Base-by-base conservation (phyloP, 2,329 filamentous ascomycete species). In the Fusarium sulawesiense region DNA sequence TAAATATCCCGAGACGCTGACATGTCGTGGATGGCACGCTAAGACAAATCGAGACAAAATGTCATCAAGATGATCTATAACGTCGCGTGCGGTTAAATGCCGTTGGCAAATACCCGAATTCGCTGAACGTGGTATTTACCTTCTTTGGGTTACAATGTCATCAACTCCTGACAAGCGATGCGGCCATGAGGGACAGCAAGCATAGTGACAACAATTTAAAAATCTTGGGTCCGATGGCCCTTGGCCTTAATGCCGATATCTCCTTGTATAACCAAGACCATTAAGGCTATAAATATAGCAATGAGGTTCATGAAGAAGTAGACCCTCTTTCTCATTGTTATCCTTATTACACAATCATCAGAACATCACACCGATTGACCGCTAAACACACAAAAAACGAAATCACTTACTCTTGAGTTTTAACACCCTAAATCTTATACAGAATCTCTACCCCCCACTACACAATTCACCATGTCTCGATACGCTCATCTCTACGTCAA, bases 11-110 rank as follows among this genome's bases (percentile, higher is more conserved):
- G 18, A 29, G 45, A 14, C 23, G n/a, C 44, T 47, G 44, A 25
- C 44, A 20, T 23, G 13, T 29, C 25, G 4, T 12, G n/a, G 11
- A 29, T 20, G 16, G 18, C 11, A 11, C 56, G 56, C 59, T 61
- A 61, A 51, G 41, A 51, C 59, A 3, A 30, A 61, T 60, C 12
- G 14, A 16, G 59, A 20, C 14, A 61, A 61, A 61, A 61, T 11
- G 59, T 61, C 55, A 61, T 51, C 45, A 47, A 20, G 21, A 21
- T 20, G 29, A 23, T 25, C 40, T 23, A 41, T 23, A 6, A 11
- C 13, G 18, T 29, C 45, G 18, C 18, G 16, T 18, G 18, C 25
- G 18, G 6, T 8, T 27, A 29, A n/a, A n/a, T 12, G 16, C 25
- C 16, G n/a, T 20, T 20, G 11, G 23, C n/a, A 13, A 13, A 27